These are phyloP conservation scores for Epichloe festucae DNA, from an alignment of 2,329 filamentous ascomycete genomes.

Conservation along the genomic window DNA sequence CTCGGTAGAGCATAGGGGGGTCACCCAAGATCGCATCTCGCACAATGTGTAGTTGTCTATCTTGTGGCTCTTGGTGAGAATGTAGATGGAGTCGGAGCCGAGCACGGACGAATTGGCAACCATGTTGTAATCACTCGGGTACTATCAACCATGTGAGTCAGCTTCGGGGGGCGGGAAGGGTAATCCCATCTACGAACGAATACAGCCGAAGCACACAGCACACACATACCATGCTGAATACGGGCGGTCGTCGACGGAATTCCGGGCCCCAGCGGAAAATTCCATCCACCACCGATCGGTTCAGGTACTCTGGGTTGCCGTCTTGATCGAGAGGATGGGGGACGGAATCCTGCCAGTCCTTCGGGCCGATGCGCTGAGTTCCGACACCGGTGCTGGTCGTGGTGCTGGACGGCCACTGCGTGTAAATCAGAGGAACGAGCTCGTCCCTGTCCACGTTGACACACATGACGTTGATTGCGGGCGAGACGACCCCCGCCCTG, in stretches of 20 bases:
- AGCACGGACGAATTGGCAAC: conserved; percentile 40
- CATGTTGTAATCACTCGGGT: conserved; percentile 53
- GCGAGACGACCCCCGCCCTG: conserved; percentile 55
- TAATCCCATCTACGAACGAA: too few relatives aligned
- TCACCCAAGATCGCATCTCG: conserved; percentile 48
- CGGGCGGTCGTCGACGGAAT: conserved; percentile 36
- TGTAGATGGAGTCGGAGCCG: conserved; percentile 43
- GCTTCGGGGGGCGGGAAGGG: too few relatives aligned
- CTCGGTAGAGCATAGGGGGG: conserved; percentile 52
- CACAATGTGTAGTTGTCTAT: conserved; percentile 51
- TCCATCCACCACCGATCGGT: conserved; percentile 50
- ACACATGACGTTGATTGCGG: conserved; percentile 60
- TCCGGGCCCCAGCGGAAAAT: conserved; percentile 54
- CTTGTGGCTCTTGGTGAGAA: conserved; percentile 40
- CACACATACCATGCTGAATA: conserved; percentile 31
- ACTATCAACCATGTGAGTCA: conserved; percentile 17
- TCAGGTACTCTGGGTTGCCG: conserved; percentile 27
- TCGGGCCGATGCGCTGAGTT: conserved; percentile 17
- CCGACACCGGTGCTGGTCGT: conserved; percentile 20
- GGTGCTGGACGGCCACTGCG: conserved; percentile 38
- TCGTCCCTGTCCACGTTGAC: conserved; percentile 49
- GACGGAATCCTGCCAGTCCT: conserved; percentile 27
- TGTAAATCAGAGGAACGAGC: conserved; percentile 51
- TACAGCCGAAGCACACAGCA: too few relatives aligned
- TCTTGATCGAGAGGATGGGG: conserved; percentile 13